Evolutionary conservation across 768 basidiomycete genomes (phyloP).

Genomic region (Goffeauzyma gilvescens): DNA sequence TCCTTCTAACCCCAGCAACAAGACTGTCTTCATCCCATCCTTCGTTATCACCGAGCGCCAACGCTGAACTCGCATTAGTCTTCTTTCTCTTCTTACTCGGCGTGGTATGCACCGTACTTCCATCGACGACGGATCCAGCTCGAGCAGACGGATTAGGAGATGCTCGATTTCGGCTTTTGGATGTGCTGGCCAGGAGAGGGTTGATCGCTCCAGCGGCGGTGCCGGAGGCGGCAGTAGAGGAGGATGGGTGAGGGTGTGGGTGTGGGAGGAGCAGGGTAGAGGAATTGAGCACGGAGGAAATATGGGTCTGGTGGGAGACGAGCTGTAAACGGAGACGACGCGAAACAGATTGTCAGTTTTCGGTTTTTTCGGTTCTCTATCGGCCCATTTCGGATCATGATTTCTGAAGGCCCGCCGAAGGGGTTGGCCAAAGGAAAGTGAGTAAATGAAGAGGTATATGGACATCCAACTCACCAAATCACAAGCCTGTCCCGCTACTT

Average conservation of each 20-base stretch:
- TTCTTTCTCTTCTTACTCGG: conserved; percentile 28
- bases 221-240: too few relatives aligned
- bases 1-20: background rate
- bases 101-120: conserved; percentile 15
- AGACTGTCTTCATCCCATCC: background rate
- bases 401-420: too few relatives aligned
- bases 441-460: background rate
- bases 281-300: conserved; percentile 24
- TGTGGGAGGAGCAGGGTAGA: conserved; percentile 28
- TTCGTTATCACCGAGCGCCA: background rate
- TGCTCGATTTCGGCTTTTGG: too few relatives aligned
- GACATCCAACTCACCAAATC: conserved; percentile 52
- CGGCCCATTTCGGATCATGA: too few relatives aligned
- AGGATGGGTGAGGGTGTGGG: too few relatives aligned
- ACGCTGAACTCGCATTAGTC: conserved; percentile 11
- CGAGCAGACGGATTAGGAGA: conserved; percentile 10
- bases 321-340: conserved; percentile 18
- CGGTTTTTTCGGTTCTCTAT: too few relatives aligned
- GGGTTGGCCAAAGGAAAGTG: background rate
- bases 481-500: conserved; percentile 75
- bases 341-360: too few relatives aligned
- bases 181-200: too few relatives aligned
- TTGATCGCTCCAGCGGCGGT: too few relatives aligned
- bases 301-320: conserved; percentile 30
- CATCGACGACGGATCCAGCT: conserved; percentile 2